Evolutionary conservation across 169 alveolate species (phyloP).

Genomic region (Babesia ovis): DNA sequence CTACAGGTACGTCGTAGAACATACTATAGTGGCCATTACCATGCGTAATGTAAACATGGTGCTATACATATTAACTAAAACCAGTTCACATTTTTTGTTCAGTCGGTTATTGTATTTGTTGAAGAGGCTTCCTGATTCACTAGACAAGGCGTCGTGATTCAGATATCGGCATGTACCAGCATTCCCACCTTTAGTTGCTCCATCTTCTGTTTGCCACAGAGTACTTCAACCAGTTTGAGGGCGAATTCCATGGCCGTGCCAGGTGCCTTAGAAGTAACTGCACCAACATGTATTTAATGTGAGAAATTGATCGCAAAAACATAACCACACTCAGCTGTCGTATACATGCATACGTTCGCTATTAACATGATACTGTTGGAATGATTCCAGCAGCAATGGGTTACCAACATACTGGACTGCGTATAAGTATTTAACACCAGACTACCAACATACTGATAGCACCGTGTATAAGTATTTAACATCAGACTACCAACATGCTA

Average conservation of each 20-base stretch:
- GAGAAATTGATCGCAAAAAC: neutral
- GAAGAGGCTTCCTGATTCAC: slow-evolving; percentile 27
- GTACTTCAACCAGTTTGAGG: slow-evolving; percentile 72
- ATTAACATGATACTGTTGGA: too few relatives aligned
- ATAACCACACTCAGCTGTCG: too few relatives aligned
- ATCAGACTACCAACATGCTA: too few relatives aligned
- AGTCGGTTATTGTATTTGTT: slow-evolving; percentile 23
- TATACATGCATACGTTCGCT: too few relatives aligned
- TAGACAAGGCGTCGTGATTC: slow-evolving; percentile 3
- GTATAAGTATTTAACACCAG: too few relatives aligned
- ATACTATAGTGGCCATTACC: neutral
- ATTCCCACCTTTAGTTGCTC: slow-evolving; percentile 50
- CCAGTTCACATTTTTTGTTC: neutral
- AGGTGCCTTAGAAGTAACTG: slow-evolving; percentile 77
- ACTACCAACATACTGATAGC: too few relatives aligned
- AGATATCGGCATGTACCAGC: slow-evolving; percentile 53
- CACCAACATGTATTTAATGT: neutral
- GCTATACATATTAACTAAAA: neutral
- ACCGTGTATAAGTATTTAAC: too few relatives aligned
- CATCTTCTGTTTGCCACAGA: slow-evolving; percentile 62
- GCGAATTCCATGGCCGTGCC: slow-evolving; percentile 80
- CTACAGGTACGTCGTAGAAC: slow-evolving; percentile 6
- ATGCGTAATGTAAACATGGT: neutral
- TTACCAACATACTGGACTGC: too few relatives aligned
- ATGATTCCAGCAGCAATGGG: too few relatives aligned